Conservation (phyloP, 2,329 filamentous ascomycete species). For the Aspergillus carbonarius region DNA sequence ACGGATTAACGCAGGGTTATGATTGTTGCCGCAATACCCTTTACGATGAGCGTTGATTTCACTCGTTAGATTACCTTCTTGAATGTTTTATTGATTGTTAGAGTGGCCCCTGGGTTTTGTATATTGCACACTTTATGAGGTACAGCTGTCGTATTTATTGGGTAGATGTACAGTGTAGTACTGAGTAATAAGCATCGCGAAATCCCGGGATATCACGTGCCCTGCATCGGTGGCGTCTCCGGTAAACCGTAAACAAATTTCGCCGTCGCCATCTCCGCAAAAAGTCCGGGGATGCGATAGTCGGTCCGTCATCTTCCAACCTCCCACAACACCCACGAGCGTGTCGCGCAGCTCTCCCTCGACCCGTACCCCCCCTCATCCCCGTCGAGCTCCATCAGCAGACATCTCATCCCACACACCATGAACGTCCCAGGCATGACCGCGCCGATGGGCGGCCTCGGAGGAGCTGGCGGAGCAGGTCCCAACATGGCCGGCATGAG, state of each 20-base stretch:
- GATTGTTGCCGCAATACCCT: slow-evolving; percentile 29
- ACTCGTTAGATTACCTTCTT: slow-evolving; percentile 13
- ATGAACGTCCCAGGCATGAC: slow-evolving; percentile 42
- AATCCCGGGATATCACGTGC: slow-evolving; percentile 23
- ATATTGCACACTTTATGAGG: not conserved
- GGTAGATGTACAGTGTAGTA: no score
- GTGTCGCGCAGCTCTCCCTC: not conserved
- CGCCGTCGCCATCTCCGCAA: slow-evolving; percentile 32
- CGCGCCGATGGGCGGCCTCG: slow-evolving; percentile 29
- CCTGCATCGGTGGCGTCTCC: slow-evolving; percentile 13
- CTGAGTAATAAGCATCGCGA: no score
- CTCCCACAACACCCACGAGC: not conserved
- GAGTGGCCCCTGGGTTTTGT: not conserved
- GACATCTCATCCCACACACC: not conserved
- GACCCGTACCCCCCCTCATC: not conserved
- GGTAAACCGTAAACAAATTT: slow-evolving; percentile 35
- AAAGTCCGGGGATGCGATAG: slow-evolving; percentile 12
- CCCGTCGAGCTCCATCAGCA: not conserved
- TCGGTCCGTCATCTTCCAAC: not conserved
- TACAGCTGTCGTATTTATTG: no score
- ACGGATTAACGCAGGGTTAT: slow-evolving; percentile 35
- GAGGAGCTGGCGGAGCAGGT: slow-evolving; percentile 24
- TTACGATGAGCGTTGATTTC: slow-evolving; percentile 30
- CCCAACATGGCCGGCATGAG: slow-evolving; percentile 39
- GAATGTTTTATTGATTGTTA: not conserved